These are phyloP conservation scores for Podila minutissima DNA, from an alignment of 192 early-diverging fungal species.

Conservation along the genomic window DNA sequence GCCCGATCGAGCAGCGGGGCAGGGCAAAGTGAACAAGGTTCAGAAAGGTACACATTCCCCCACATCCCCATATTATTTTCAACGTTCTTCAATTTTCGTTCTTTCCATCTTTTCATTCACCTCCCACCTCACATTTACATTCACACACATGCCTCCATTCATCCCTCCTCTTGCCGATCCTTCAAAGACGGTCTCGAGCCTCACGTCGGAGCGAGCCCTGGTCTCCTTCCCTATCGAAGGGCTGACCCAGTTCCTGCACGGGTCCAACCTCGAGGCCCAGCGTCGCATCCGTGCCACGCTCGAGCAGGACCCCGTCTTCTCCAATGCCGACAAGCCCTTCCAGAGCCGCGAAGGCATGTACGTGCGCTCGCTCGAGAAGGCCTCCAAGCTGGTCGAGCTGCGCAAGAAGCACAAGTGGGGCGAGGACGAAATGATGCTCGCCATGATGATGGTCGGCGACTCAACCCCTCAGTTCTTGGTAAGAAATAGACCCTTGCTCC, in stretches of 20 bases:
- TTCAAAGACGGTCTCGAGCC: slow-evolving; percentile 23
- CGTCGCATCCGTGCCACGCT: slow-evolving; percentile 35
- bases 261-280: slow-evolving; percentile 53
- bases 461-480: slow-evolving; percentile 57
- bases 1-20: too few relatives aligned
- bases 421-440: slow-evolving; percentile 75
- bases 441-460: slow-evolving; percentile 63
- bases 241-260: slow-evolving; percentile 81
- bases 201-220: slow-evolving; percentile 70
- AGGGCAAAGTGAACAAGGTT: not conserved
- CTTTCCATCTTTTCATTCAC: not conserved
- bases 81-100: not conserved
- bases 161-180: slow-evolving; percentile 37
- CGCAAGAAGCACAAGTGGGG: slow-evolving; percentile 76
- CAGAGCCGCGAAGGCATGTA: slow-evolving; percentile 45
- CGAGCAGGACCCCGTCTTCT: slow-evolving; percentile 52
- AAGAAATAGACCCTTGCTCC: slow-evolving; percentile 10
- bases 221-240: slow-evolving; percentile 77
- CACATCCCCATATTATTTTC: not conserved
- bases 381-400: slow-evolving; percentile 59
- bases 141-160: slow-evolving; percentile 43
- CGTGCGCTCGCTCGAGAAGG: slow-evolving; percentile 49
- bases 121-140: not conserved
- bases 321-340: slow-evolving; percentile 51
- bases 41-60: not conserved